Base-by-base conservation (phyloP, 495 filamentous ascomycete genomes). In the Trypethelium eluteriae region DNA sequence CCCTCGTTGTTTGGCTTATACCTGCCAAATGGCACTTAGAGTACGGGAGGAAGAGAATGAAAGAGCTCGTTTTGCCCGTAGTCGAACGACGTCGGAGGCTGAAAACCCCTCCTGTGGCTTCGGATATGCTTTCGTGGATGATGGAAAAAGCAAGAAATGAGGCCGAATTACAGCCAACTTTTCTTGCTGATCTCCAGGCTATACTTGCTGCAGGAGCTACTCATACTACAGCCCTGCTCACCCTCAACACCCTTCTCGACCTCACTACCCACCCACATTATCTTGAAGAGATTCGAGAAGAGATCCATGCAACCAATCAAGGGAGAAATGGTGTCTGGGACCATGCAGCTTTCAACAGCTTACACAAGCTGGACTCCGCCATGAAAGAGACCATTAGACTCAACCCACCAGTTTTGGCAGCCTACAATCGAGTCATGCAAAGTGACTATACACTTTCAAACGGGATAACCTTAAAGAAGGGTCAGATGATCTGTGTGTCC, bases 341-440 rank as follows among this genome's bases (percentile, higher is more conserved):
- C 32, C 25, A 36, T 4, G 25, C 5, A 10, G 32, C 64, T 39
- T 66, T 66, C 46, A 38, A 66, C 39, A 56, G 44, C 11, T 32
- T 66, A 11, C 7, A 66, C 39, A 66, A 66, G 46, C 64, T 66
- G 35, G 64, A 66, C 34, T 66, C 64, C 5, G 64, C 64, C n/a
- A 57, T 66, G 64, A 66, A 66, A 34, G 64, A 66, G 46, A 57
- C 64, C 2, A 4, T 39, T 2, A 32, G 64, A 66, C 47, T 66
- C 18, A 35, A 9, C 2, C 64, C 64, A 18, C 41, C 11, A 14
- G 57, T 12, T n/a, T 7, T 59, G 16, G 36, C 49, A n/a, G 34
- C 49, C n/a, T 66, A 66, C 64, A 57, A 25, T 35, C 64, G 64
- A 2, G 25, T 10, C 12, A 36, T 66, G 7, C 41, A 6, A 6